Evolutionary conservation across 352 stramenopile species (phyloP).

Genomic region (Globisporangium radiosum): DNA sequence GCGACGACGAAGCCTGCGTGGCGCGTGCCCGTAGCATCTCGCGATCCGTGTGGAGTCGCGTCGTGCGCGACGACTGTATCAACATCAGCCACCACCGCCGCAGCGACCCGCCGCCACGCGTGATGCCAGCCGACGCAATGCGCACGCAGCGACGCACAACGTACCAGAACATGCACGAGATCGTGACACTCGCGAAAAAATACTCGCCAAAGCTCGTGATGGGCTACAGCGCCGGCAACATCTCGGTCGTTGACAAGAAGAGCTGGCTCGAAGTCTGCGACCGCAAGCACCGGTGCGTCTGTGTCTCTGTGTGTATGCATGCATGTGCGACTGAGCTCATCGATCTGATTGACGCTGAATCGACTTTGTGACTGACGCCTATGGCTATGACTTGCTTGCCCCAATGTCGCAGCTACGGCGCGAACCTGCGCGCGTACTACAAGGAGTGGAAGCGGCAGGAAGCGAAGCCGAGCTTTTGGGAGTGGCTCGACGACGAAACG

Average conservation of each 20-base stretch:
- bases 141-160: constrained; percentile 67
- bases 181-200: constrained; percentile 85
- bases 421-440: constrained; percentile 95
- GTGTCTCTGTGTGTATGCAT: background rate
- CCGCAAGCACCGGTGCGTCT: constrained; percentile 70
- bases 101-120: background rate
- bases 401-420: constrained; percentile 83
- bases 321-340: background rate
- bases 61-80: background rate
- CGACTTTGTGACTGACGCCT: no score
- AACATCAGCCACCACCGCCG: background rate
- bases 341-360: no score
- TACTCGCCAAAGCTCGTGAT: constrained; percentile 86
- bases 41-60: background rate
- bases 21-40: background rate
- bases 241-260: constrained; percentile 89
- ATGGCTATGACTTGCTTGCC: no score
- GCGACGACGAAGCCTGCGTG: constrained; percentile 2
- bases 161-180: constrained; percentile 86
- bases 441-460: constrained; percentile 92
- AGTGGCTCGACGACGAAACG: constrained; percentile 84
- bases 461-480: constrained; percentile 81
- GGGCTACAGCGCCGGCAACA: constrained; percentile 84
- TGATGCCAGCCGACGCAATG: constrained; percentile 71
- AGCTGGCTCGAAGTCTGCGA: constrained; percentile 88